A percentile compares a stretch with the other conserved stretches of the same genome.
These are phyloP conservation scores for Tardiomyces digboiensis DNA, from an alignment of 1,139 yeast species.

Conservation along the genomic window DNA sequence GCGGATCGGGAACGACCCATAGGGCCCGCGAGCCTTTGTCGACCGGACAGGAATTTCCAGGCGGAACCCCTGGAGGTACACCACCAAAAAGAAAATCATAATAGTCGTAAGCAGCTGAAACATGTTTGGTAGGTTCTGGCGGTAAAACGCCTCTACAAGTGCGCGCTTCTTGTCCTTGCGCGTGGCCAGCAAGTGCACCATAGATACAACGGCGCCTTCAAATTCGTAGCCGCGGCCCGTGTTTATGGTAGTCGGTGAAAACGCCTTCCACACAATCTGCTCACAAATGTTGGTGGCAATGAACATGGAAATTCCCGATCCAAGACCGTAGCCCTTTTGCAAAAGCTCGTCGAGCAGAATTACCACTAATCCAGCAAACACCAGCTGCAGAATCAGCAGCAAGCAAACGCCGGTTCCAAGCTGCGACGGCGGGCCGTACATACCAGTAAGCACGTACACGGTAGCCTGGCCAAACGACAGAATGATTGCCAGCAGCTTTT, in stretches of 20 bases:
- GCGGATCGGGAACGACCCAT: constrained; percentile 85
- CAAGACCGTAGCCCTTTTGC: constrained; percentile 97
- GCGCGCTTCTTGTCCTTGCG: constrained; percentile 92
- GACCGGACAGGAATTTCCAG: constrained; percentile 92
- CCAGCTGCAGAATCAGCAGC: constrained; percentile 82
- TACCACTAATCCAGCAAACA: constrained; percentile 89
- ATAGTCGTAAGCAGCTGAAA: constrained; percentile 82
- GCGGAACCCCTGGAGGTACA: constrained; percentile 92
- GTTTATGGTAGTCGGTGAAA: constrained; percentile 94
- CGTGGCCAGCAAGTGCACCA: constrained; percentile 82
- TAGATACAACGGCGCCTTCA: constrained; percentile 91
- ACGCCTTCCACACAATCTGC: constrained; percentile 96
- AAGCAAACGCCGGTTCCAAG: constrained; percentile 91
- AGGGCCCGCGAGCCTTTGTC: constrained; percentile 91
- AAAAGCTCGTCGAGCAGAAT: constrained; percentile 86
- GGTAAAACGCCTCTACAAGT: constrained; percentile 86
- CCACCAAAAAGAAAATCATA: constrained; percentile 72
- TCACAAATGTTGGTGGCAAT: constrained; percentile 98
- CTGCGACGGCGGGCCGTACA: constrained; percentile 88
- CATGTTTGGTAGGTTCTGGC: constrained; percentile 90
- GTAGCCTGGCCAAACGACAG: constrained; percentile 95
- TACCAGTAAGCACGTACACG: constrained; percentile 92
- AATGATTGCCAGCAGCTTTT: constrained; percentile 85
- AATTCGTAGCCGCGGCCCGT: constrained; percentile 94
- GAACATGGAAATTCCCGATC: constrained; percentile 91